A percentile compares a stretch with the other conserved stretches of the same genome.
phyloP scores from a whole-genome alignment of 2,329 filamentous ascomycete genomes.

The Fusarium sulawesiense region DNA sequence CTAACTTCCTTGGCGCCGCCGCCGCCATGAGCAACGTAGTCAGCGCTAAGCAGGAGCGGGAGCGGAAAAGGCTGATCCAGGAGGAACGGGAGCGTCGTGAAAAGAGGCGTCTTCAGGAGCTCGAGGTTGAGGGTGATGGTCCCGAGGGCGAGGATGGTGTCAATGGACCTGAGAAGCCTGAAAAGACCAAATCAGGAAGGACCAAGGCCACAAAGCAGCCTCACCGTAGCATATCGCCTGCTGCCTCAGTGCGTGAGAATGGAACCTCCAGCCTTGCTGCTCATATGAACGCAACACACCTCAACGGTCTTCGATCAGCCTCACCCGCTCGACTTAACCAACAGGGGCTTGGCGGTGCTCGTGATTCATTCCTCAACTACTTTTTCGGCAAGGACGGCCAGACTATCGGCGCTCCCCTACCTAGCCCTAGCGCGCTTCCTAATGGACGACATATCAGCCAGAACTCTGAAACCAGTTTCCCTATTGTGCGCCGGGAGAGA shows the following conservation, averaged over 20 bases:
- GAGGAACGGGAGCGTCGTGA: constrained; percentile 91
- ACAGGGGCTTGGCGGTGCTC: constrained; percentile 70
- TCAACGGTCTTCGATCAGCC: constrained; percentile 64
- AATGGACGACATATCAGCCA: constrained; percentile 78
- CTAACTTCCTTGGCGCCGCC: constrained; percentile 96
- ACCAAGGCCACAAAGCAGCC: constrained; percentile 53
- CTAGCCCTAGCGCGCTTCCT: constrained; percentile 41
- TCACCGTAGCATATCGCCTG: constrained; percentile 84
- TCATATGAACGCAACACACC: constrained; percentile 57
- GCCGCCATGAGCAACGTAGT: constrained; percentile 98
- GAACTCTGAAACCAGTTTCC: constrained; percentile 81
- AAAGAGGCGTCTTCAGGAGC: constrained; percentile 82
- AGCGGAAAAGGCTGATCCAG: constrained; percentile 81
- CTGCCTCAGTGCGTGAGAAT: constrained; percentile 72
- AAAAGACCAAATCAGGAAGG: constrained; percentile 57
- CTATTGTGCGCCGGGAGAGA: constrained; percentile 81
- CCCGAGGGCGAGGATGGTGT: constrained; percentile 68
- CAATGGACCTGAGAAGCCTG: constrained; percentile 60
- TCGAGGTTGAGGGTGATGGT: constrained; percentile 82
- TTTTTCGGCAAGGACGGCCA: constrained; percentile 97
- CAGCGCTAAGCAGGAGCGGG: constrained; percentile 91
- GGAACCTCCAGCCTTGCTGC: constrained; percentile 70
- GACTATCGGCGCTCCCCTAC: constrained; percentile 53
- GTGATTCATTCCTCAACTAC: constrained; percentile 96
- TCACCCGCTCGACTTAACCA: constrained; percentile 64